phyloP scores from a whole-genome alignment of 2,329 filamentous ascomycete genomes.

The Diaporthe nobilis region DNA sequence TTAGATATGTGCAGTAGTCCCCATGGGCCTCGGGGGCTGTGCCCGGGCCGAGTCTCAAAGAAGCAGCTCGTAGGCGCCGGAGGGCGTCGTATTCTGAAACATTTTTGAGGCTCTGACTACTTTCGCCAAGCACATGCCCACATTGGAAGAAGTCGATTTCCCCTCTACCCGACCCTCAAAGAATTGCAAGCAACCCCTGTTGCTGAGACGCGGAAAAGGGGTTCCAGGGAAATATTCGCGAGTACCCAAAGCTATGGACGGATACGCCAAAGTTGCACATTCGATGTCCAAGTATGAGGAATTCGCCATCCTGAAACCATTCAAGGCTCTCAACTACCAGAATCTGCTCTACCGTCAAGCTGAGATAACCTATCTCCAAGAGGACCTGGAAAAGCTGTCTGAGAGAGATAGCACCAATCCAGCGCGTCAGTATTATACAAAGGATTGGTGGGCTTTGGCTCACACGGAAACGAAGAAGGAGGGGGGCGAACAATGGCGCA shows the following conservation, averaged over 20 bases:
- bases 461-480: conserved; percentile 4
- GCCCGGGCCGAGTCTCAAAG: no score
- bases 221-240: no score
- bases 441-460: conserved; percentile 45
- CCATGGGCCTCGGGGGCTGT: no score
- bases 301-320: conserved; percentile 48
- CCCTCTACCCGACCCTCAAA: no score
- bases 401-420: conserved; percentile 30
- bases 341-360: conserved; percentile 50
- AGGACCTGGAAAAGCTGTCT: conserved; percentile 42
- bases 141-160: no score
- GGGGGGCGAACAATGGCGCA: conserved; percentile 45
- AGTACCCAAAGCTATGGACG: conserved; percentile 41
- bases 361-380: conserved; percentile 47
- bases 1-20: no score
- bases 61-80: no score
- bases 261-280: conserved; percentile 45
- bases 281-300: conserved; percentile 48
- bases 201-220: no score
- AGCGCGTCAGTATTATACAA: conserved; percentile 30
- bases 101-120: no score
- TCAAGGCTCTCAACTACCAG: conserved; percentile 46
- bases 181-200: no score
- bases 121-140: no score
- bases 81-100: no score